phyloP scores from a whole-genome alignment of 2,329 filamentous ascomycete species.

The Blastomyces parvus region DNA sequence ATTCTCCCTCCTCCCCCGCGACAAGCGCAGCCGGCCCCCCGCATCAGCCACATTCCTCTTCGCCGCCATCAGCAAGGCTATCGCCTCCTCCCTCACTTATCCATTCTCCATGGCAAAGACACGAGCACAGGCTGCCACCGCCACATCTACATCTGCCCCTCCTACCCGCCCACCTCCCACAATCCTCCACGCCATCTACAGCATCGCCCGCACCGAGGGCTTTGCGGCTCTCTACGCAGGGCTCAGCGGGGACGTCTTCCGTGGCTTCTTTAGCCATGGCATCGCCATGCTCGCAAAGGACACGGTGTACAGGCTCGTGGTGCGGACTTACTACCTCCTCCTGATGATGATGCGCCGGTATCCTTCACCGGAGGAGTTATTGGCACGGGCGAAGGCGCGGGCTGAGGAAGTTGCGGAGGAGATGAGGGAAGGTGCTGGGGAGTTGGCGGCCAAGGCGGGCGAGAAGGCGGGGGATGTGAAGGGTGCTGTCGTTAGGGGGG shows the following conservation, averaged over 20 bases:
- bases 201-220: conserved; percentile 55
- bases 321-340: conserved; percentile 60
- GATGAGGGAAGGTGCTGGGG: conserved; percentile 30
- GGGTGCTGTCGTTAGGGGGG: conserved; percentile 18
- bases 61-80: conserved; percentile 68
- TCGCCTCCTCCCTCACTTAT: conserved; percentile 69
- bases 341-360: conserved; percentile 41
- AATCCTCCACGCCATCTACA: conserved; percentile 54
- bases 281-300: conserved; percentile 84
- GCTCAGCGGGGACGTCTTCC: conserved; percentile 64
- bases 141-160: conserved; percentile 28
- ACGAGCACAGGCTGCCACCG: conserved; percentile 56
- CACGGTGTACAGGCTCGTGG: conserved; percentile 59
- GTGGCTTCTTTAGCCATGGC: conserved; percentile 77
- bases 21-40: conserved; percentile 37
- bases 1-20: conserved; percentile 46
- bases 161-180: conserved; percentile 32
- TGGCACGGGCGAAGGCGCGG: conserved; percentile 31
- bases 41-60: conserved; percentile 52
- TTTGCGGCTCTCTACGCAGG: conserved; percentile 62
- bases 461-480: conserved; percentile 12
- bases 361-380: conserved; percentile 33
- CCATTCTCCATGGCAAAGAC: conserved; percentile 81
- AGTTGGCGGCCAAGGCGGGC: conserved; percentile 16
- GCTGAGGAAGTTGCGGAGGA: conserved; percentile 35